Base-by-base conservation (phyloP, 2,329 filamentous ascomycete species). In the Colletotrichum abscissum region DNA sequence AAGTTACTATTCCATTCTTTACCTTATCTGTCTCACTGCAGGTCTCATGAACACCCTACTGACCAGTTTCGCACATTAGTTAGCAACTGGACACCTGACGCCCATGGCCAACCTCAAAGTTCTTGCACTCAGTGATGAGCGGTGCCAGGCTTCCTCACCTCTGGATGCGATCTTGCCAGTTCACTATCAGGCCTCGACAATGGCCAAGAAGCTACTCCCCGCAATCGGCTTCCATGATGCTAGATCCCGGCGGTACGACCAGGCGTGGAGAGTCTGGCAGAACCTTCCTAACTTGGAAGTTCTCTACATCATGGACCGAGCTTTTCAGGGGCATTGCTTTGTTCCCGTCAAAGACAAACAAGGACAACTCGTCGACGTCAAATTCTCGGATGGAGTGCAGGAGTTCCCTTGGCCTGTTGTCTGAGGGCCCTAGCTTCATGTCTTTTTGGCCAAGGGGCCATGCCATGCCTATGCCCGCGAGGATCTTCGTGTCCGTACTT, bases 81-180 rank as follows among this genome's bases (percentile, higher is more conserved):
- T 5, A 1, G 19, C 11, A 1, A 8, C 24, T 2, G 2, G 2
- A 22, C 8, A 3, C 35, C 16, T 62, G 38, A 4, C 0, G n/a
- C 14, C 3, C 5, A 6, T 62, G 58, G 8, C 35, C 4, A 62
- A 62, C 12, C 58, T 62, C 22, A 28, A 19, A 7, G 58, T 62
- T 24, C 58, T 62, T 12, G 58, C 58, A 24, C 38, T 62, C 35
- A 26, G 33, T 5, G 42, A 46, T n/a, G 58, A 62, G 7, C 24
- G 8, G 5, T 28, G 26, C 35, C 24, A 1, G 14, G 11, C 12
- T 42, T 42, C 38, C 38, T 5, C 22, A 8, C 24, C 24, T 5
- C 42, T 49, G 42, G 7, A 4, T 22, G 35, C 35, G 19, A 49
- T 49, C 19, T 8, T 19, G 5, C 38, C 38, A 2, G 58, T 28